A percentile compares a stretch with the other conserved stretches of the same genome.
phyloP scores from a whole-genome alignment of 2,329 filamentous ascomycete genomes.

The Cercospora sesami region DNA sequence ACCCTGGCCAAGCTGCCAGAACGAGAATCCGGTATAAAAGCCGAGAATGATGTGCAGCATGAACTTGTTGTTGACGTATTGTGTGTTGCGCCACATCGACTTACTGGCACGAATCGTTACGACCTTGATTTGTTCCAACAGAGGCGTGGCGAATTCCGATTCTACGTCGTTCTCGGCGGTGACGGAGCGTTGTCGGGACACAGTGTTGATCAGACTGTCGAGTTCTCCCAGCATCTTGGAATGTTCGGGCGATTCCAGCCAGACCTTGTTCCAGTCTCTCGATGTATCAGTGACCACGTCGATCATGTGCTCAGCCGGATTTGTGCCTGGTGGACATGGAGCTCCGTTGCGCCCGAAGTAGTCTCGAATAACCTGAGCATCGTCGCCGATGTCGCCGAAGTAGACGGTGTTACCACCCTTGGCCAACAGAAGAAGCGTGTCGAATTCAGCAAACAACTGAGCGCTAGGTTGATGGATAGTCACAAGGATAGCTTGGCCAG shows the following conservation, averaged over 20 bases:
- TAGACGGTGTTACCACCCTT: slow-evolving; percentile 65
- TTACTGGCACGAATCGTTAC: slow-evolving; percentile 53
- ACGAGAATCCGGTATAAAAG: slow-evolving; percentile 51
- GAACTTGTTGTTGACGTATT: slow-evolving; percentile 66
- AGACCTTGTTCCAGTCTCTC: slow-evolving; percentile 47
- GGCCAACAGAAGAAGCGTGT: slow-evolving; percentile 62
- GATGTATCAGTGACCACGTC: slow-evolving; percentile 46
- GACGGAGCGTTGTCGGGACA: slow-evolving; percentile 38
- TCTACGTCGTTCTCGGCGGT: slow-evolving; percentile 40
- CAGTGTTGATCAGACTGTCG: slow-evolving; percentile 41
- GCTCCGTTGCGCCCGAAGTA: slow-evolving; percentile 58
- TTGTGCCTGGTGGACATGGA: slow-evolving; percentile 51
- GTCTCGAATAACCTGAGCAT: slow-evolving; percentile 43
- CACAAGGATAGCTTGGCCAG: slow-evolving; percentile 65
- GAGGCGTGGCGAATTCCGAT: slow-evolving; percentile 46
- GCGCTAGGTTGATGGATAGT: slow-evolving; percentile 71
- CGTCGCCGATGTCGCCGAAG: slow-evolving; percentile 58
- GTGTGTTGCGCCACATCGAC: slow-evolving; percentile 64
- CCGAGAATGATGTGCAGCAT: slow-evolving; percentile 53
- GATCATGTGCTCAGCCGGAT: slow-evolving; percentile 56
- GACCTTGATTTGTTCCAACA: slow-evolving; percentile 43
- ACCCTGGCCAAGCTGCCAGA: slow-evolving; percentile 45
- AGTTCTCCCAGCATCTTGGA: slow-evolving; percentile 42
- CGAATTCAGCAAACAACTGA: slow-evolving; percentile 65
- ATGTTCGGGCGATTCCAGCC: slow-evolving; percentile 43